Conservation (phyloP, 2,329 filamentous ascomycete genomes). For the Scortechinia acanthostroma region DNA sequence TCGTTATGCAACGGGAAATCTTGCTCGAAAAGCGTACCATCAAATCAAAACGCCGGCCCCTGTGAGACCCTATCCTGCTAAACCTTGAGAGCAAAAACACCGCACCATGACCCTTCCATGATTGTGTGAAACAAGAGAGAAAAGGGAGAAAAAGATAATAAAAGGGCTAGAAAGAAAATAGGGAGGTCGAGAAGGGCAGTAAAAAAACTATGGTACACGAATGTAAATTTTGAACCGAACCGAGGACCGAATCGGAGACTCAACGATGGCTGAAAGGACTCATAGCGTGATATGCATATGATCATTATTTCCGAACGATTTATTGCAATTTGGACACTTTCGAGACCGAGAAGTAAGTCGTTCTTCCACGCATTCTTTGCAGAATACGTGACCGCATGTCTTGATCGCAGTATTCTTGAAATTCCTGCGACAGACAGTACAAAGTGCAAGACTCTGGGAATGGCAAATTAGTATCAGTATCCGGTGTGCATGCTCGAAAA, state of each 20-base stretch:
- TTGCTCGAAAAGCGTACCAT: constrained; percentile 9
- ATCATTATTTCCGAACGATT: constrained; percentile 54
- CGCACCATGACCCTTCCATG: constrained; percentile 18
- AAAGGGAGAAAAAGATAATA: constrained; percentile 8
- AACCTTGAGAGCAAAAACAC: constrained; percentile 19
- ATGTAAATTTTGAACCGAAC: constrained; percentile 9
- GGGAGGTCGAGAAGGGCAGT: constrained; percentile 7
- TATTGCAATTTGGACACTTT: constrained; percentile 60
- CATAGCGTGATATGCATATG: constrained; percentile 42
- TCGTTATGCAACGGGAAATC: constrained; percentile 4
- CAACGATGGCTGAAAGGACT: constrained; percentile 2
- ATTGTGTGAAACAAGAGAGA: constrained; percentile 5
- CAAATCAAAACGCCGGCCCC: constrained; percentile 19
- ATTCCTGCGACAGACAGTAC: constrained; percentile 54
- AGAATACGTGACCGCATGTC: constrained; percentile 62
- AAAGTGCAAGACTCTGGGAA: constrained; percentile 46
- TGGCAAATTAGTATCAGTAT: not conserved
- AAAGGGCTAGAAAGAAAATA: constrained; percentile 6
- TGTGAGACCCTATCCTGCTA: constrained; percentile 16
- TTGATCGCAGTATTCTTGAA: constrained; percentile 61
- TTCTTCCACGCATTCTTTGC: constrained; percentile 54
- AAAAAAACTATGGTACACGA: constrained; percentile 6
- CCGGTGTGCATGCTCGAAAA: not conserved
- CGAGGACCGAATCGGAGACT: not conserved
- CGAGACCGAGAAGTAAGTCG: constrained; percentile 52